phyloP scores from a whole-genome alignment of 768 basidiomycete species.

The Leccinum incarnatum region DNA sequence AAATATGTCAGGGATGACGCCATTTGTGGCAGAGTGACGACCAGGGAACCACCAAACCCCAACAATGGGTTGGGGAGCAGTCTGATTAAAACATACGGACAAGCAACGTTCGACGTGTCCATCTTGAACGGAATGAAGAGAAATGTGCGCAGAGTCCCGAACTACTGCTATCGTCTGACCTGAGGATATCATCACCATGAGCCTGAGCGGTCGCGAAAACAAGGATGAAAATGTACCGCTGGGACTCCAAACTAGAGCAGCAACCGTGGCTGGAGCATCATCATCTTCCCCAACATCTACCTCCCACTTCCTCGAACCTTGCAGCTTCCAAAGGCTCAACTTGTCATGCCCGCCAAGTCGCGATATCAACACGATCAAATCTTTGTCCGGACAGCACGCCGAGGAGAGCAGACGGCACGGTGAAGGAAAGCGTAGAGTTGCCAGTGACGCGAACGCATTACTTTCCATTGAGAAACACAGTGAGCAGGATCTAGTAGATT shows the following conservation, averaged over 20 bases:
- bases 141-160: constrained; percentile 65
- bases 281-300: constrained; percentile 56
- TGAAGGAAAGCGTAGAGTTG: constrained; percentile 53
- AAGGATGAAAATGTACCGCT: constrained; percentile 50
- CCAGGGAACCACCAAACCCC: constrained; percentile 76
- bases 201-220: neutral
- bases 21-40: constrained; percentile 36
- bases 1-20: constrained; percentile 72
- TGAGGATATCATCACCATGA: constrained; percentile 25
- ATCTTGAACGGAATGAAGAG: constrained; percentile 77
- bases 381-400: constrained; percentile 85
- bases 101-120: constrained; percentile 55
- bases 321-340: constrained; percentile 77
- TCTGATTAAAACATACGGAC: constrained; percentile 29
- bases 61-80: constrained; percentile 33
- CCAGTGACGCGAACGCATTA: constrained; percentile 54
- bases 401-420: constrained; percentile 56
- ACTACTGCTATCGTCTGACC: constrained; percentile 71
- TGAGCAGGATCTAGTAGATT: neutral
- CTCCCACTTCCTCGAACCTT: constrained; percentile 81
- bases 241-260: constrained; percentile 76
- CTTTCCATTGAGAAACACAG: constrained; percentile 33
- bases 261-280: constrained; percentile 46
- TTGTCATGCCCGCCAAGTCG: constrained; percentile 66
- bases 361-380: constrained; percentile 66